Percentiles rank a stretch among this genome's conserved stretches.
phyloP scores from a whole-genome alignment of 148 eudicot species.

The Chenopodium quinoa region DNA sequence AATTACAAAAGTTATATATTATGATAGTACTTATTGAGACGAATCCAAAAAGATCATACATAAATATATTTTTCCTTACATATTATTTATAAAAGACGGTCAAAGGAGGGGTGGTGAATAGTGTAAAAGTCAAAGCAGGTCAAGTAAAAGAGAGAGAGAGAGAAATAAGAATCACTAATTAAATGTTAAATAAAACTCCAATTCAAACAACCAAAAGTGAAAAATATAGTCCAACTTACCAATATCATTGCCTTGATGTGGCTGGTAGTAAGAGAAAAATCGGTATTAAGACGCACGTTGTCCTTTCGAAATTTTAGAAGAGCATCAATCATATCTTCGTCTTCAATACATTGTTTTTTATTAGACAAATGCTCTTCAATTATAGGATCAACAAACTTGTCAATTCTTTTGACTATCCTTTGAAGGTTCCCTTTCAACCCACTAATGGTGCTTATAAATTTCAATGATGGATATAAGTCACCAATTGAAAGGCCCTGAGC shows the following conservation, averaged over 20 bases:
- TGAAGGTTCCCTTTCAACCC: slow-evolving; percentile 23
- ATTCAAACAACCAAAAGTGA: too few relatives aligned
- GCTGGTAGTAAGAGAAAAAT: slow-evolving; percentile 24
- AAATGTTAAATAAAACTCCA: too few relatives aligned
- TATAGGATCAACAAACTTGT: slow-evolving; percentile 24
- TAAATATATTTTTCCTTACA: too few relatives aligned
- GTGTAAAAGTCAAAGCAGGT: too few relatives aligned
- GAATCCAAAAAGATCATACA: too few relatives aligned
- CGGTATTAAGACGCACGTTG: not conserved
- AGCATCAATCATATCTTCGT: slow-evolving; percentile 33
- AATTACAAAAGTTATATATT: too few relatives aligned
- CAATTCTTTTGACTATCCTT: slow-evolving; percentile 7
- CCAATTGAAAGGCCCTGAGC: slow-evolving; percentile 20
- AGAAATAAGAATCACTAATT: too few relatives aligned
- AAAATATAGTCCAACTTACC: slow-evolving; percentile 5
- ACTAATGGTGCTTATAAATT: slow-evolving; percentile 16
- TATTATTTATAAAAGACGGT: too few relatives aligned
- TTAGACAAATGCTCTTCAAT: slow-evolving; percentile 21
- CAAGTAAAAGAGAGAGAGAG: too few relatives aligned
- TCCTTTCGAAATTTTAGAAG: slow-evolving; percentile 26
- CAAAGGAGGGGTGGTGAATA: too few relatives aligned
- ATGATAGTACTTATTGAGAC: too few relatives aligned
- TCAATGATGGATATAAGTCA: slow-evolving; percentile 31
- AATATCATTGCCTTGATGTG: slow-evolving; percentile 33
- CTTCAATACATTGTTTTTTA: not conserved